Base-by-base conservation (phyloP, 2,329 filamentous ascomycete genomes). In the Colletotrichum magnum region DNA sequence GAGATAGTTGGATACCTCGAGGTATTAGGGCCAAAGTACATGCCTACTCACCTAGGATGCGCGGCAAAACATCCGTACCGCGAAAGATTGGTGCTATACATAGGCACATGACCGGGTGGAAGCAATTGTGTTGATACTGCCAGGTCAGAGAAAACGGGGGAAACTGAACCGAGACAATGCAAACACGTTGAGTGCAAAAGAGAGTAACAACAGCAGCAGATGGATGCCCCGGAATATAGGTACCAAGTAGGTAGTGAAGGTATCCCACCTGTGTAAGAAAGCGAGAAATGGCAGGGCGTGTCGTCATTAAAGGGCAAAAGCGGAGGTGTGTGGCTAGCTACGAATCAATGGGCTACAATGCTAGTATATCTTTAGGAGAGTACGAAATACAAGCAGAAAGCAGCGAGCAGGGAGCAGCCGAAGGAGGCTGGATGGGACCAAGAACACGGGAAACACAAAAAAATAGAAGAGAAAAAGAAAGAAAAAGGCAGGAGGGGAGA, bases 391-490 rank as follows among this genome's bases (percentile, higher is more conserved):
- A 16, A 59, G 57, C 16, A 50, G 21, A 41, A 15, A 45, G 26
- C 28, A 50, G 39, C n/a, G 18, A 64, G 28, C 52, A 64, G 61
- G 52, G 61, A 56, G 59, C 47, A 53, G 51, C 59, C 59, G 59
- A 63, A 63, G 48, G 39, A 63, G 51, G 51, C 39, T 15, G 48
- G 51, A 16, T 24, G 39, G 41, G 50, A 16, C 51, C 28, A 41
- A 43, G 36, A 50, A 61, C 47, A 28, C 36, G 47, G 26, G 51
- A 54, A 58, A 41, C 47, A 57, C 13, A 64, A 7, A 63, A 63
- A 39, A 24, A 18, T 15, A n/a, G n/a, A 43, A 64, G 15, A 36
- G 24, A 24, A 24, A 28, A 39, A 18, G 32, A 48, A 53, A 47
- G 16, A 24, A 56, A 56, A 58, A 47, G 36, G 32, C 10, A 57